These are phyloP conservation scores for Ophiocordyceps camponoti-leonardi DNA, from an alignment of 2,329 filamentous ascomycete genomes.

Conservation along the genomic window DNA sequence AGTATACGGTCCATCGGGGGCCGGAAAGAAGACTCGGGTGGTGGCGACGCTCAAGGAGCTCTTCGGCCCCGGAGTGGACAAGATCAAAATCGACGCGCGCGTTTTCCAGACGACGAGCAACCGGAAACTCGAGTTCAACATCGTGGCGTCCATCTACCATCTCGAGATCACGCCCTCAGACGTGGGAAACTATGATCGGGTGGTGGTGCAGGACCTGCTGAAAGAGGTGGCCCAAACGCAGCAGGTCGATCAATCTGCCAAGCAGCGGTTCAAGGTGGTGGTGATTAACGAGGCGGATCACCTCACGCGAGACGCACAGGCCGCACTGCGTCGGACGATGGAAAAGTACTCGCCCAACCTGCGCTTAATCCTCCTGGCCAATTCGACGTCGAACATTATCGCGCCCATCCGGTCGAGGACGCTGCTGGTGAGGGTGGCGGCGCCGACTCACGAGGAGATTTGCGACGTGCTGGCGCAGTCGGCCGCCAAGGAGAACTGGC, in stretches of 20 bases:
- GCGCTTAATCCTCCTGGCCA: constrained; percentile 78
- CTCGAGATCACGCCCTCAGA: constrained; percentile 96
- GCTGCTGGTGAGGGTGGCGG: constrained; percentile 77
- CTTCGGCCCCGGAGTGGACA: constrained; percentile 93
- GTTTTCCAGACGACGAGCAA: constrained; percentile 93
- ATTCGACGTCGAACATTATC: constrained; percentile 96
- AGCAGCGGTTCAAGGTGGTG: constrained; percentile 92
- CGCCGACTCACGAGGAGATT: constrained; percentile 75
- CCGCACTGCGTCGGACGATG: constrained; percentile 88
- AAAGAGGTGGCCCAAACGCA: constrained; percentile 98
- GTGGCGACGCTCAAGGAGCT: constrained; percentile 90
- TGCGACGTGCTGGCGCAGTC: constrained; percentile 53
- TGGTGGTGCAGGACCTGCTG: constrained; percentile 85
- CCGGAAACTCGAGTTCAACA: constrained; percentile 98
- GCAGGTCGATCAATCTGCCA: constrained; percentile 85
- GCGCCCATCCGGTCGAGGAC: constrained; percentile 92
- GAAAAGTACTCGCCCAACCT: constrained; percentile 97
- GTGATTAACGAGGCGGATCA: constrained; percentile 99
- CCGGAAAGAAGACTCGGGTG: constrained; percentile 94
- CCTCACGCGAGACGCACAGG: constrained; percentile 84
- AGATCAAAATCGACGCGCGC: constrained; percentile 97
- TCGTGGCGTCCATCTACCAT: constrained; percentile 92
- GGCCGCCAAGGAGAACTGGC: constrained; percentile 70
- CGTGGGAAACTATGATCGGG: constrained; percentile 88
- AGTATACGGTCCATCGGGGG: constrained; percentile 89